Base-by-base conservation (phyloP, 768 basidiomycete genomes). In the Termitomyces sp. region DNA sequence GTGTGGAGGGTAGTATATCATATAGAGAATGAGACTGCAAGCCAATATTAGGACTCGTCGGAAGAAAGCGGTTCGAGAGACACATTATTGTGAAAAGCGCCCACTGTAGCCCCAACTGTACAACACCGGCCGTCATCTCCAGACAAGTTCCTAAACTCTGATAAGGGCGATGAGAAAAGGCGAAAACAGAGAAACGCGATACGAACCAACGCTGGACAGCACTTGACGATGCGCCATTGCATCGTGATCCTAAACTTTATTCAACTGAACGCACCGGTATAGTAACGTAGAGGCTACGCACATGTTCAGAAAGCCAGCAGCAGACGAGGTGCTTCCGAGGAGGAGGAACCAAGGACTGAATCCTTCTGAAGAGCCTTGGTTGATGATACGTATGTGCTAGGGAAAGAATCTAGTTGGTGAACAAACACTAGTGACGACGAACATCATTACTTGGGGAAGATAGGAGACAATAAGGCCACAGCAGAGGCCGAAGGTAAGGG, bases 281-380 rank as follows among this genome's bases (percentile, higher is more conserved):
- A 3, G 10, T 28, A 13, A 16, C 28, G 28, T 8, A 52, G 43
- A 33, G 30, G 28, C 53, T 33, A 68, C 82, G 53, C 63, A 90
- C 85, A 96, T 85, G 68, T 97, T 97, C 50, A 95, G 74, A 81
- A 94, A 82, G 0, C 82, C 90, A 0, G 91, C 86, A 3, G 91
- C 88, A 13, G 86, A 83, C 16, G 90, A 90, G 0, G 90, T 92
- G 60, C 87, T 87, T 7, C 97, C 97, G 0, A 98, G 82, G 6
- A 98, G 76, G 35, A 98, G 74, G 66, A 91, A 98, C 82, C 90
- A 87, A 18, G 95, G 93, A 60, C 90, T 94, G 61, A 98, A 85
- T 0, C 97, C 97, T 63, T 95, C 87, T 0, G 90, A 93, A 0
- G 93, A 88, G 40, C 83, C 79, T 24, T 84, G 79, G 51, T 76